Evolutionary conservation across 148 eudicot genomes (phyloP).

Genomic region (Cornus suecica): DNA sequence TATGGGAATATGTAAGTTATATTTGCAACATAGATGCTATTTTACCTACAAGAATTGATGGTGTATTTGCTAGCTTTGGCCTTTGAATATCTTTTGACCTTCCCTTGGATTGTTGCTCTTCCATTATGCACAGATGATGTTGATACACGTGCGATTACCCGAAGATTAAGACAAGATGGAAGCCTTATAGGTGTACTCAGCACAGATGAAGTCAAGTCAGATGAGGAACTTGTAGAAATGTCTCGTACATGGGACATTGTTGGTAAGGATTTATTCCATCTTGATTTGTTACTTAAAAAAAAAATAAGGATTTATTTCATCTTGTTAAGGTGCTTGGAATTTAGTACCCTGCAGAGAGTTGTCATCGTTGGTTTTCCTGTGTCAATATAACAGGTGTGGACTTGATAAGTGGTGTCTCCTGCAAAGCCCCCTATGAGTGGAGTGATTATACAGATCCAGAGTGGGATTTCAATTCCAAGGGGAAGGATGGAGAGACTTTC

Average conservation of each 20-base stretch:
- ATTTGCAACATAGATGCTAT: not conserved
- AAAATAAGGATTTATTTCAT: conserved; percentile 18
- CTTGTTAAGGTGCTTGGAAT: not conserved
- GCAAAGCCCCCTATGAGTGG: conserved; percentile 86
- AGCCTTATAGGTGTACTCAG: conserved; percentile 95
- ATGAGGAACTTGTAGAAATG: conserved; percentile 75
- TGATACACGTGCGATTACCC: conserved; percentile 94
- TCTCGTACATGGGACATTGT: conserved; percentile 91
- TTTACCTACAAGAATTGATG: too few relatives aligned
- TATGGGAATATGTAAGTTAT: conserved; percentile 91
- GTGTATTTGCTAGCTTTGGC: not conserved
- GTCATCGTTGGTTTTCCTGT: conserved; percentile 4
- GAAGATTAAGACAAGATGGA: conserved; percentile 93
- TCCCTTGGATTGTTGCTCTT: conserved; percentile 11
- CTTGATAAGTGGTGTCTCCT: conserved; percentile 81
- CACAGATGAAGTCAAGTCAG: conserved; percentile 80
- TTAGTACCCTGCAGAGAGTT: not conserved
- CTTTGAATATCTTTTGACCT: not conserved
- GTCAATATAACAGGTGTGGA: conserved; percentile 63
- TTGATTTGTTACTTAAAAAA: not conserved
- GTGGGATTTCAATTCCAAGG: conserved; percentile 64
- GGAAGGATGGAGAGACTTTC: conserved; percentile 46
- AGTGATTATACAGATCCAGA: conserved; percentile 61
- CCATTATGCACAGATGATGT: conserved; percentile 69
- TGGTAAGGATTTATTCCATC: conserved; percentile 39